phyloP scores from a whole-genome alignment of 176 grass and related monocot genomes.

The Sorghum bicolor region DNA sequence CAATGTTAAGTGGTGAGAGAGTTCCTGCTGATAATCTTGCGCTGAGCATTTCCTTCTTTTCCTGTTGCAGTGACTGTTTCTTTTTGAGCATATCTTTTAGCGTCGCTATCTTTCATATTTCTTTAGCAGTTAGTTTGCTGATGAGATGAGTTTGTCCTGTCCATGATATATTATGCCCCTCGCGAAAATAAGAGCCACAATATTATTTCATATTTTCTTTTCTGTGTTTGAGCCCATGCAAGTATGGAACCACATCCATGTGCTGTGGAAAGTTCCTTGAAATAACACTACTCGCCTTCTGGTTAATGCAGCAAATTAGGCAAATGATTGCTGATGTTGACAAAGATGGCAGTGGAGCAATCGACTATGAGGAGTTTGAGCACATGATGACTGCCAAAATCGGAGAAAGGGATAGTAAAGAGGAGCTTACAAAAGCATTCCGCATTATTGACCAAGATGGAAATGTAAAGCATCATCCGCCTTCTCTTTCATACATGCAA shows the following conservation, averaged over 20 bases:
- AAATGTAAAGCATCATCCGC: conserved; percentile 51
- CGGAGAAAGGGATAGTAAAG: conserved; percentile 89
- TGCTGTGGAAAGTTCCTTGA: neutral
- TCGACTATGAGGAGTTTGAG: conserved; percentile 94
- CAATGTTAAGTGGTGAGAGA: neutral
- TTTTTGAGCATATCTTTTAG: neutral
- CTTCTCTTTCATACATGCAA: neutral
- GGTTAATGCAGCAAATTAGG: conserved; percentile 82
- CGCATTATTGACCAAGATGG: conserved; percentile 81
- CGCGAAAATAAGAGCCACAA: neutral
- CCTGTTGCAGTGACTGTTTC: neutral
- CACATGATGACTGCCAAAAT: conserved; percentile 97
- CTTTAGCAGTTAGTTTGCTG: neutral
- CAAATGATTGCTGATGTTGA: conserved; percentile 97
- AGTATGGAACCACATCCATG: neutral
- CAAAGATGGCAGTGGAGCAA: conserved; percentile 89
- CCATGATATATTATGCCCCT: neutral
- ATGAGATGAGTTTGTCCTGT: neutral
- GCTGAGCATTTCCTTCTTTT: neutral
- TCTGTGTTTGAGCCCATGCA: neutral
- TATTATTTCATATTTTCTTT: neutral
- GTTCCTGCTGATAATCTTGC: neutral
- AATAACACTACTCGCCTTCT: neutral
- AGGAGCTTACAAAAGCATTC: conserved; percentile 90
- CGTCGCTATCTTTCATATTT: neutral